Conservation (phyloP, 805 yeast species). For the Lachancea sp. region DNA sequence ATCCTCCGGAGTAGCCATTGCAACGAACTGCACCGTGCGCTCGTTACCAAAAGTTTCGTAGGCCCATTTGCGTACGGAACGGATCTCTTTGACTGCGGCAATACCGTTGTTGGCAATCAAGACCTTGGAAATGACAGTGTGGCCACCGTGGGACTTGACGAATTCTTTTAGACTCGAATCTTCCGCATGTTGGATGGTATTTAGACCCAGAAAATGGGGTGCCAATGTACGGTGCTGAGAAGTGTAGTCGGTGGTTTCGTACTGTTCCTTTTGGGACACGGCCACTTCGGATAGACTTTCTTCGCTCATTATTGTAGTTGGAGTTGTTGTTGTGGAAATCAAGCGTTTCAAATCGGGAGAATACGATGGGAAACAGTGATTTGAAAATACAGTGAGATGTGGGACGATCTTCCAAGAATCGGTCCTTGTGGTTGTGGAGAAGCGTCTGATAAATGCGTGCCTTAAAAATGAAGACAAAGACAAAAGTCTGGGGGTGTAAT, state of each 20-base stretch:
- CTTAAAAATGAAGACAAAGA: background rate
- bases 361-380: background rate
- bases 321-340: background rate
- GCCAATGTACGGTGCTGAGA: constrained; percentile 44
- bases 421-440: background rate
- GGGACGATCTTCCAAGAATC: background rate
- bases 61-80: constrained; percentile 98
- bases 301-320: constrained; percentile 31
- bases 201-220: constrained; percentile 72
- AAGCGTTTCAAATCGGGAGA: background rate
- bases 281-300: constrained; percentile 37
- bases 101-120: constrained; percentile 98
- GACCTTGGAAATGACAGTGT: constrained; percentile 83
- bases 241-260: constrained; percentile 31
- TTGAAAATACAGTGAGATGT: background rate
- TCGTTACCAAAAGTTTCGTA: constrained; percentile 98
- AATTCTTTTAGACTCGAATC: constrained; percentile 76
- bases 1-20: constrained; percentile 99
- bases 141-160: constrained; percentile 83
- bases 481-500: background rate
- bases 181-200: constrained; percentile 70
- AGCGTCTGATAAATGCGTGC: background rate
- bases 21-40: constrained; percentile 87
- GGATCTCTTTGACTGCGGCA: constrained; percentile 97
- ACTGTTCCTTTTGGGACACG: constrained; percentile 23